Base-by-base conservation (phyloP, 1,139 yeast genomes). In the Yamadazyma atmosphaerica region DNA sequence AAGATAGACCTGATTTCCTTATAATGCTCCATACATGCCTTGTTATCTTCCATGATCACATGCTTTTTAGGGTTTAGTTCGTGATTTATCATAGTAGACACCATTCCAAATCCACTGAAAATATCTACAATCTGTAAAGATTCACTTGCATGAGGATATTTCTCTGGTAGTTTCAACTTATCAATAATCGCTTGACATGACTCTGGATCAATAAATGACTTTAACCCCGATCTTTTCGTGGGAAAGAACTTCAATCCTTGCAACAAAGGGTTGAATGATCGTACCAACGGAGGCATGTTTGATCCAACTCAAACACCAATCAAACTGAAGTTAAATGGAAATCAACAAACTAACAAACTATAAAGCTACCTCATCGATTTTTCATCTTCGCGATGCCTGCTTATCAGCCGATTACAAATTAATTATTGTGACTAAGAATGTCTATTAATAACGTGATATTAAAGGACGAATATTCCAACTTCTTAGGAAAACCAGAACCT, bases 71-170 rank as follows among this genome's bases (percentile, higher is more conserved):
- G 95, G 33, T 72, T 62, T 31, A 82, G 58, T 32, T 67, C 72
- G 38, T 78, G 67, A 55, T 83, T 73, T 22, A 87, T 55, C 56
- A 79, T 77, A 37, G 68, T 66, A 0, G 84, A 69, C 28, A 79
- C 65, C 5, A 75, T 52, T 4, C 85, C 84, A 32, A 63, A 65
- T 1, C 80, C 77, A 0, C 88, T 72, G 52, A 82, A 83, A 12
- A 80, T 70, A 50, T 87, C 95, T 5, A 87, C 54, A 3, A 87
- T 74, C 39, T 83, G 79, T 13, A 82, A 63, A 6, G 42, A 26
- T 13, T 65, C 56, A n/a, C 56, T 36, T 7, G 68, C 54, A 37
- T 65, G 51, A 4, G 72, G 65, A 47, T 80, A 82, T 29, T 64
- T 61, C 3, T 56, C 40, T 26, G 57, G 58, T 38, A 81, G 58